A percentile compares a stretch with the other conserved stretches of the same genome.
phyloP scores from a whole-genome alignment of 2,329 filamentous ascomycete species.

The Trichophyton benhamiae region DNA sequence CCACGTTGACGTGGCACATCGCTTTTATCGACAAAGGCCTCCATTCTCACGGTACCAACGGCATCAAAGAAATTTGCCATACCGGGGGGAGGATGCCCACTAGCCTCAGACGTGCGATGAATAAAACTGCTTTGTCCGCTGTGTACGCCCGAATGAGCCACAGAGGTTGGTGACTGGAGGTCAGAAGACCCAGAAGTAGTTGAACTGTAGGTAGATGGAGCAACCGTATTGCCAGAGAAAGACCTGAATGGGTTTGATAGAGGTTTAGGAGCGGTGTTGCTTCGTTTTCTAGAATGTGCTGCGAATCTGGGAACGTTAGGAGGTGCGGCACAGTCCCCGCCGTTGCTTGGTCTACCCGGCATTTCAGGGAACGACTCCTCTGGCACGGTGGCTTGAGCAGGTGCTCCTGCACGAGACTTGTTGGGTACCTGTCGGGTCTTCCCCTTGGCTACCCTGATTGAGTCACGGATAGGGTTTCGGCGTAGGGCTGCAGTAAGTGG shows the following conservation, averaged over 20 bases:
- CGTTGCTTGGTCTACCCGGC: constrained; percentile 15
- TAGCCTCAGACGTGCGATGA: constrained; percentile 41
- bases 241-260: constrained; percentile 64
- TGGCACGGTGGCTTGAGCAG: constrained; percentile 23
- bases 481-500: constrained; percentile 40
- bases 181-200: constrained; percentile 51
- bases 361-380: constrained; percentile 19
- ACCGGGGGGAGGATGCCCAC: constrained; percentile 31
- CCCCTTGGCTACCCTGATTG: constrained; percentile 76
- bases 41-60: constrained; percentile 87
- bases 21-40: constrained; percentile 68
- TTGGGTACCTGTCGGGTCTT: constrained; percentile 38
- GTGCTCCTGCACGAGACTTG: constrained; percentile 29
- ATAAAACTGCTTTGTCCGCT: constrained; percentile 36
- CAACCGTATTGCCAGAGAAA: constrained; percentile 46
- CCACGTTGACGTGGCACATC: constrained; percentile 20
- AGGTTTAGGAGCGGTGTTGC: constrained; percentile 67
- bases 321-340: constrained; percentile 34
- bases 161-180: constrained; percentile 34
- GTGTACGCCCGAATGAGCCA: constrained; percentile 18
- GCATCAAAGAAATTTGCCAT: constrained; percentile 64
- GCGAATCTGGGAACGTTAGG: constrained; percentile 44
- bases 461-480: constrained; percentile 62
- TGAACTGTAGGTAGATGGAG: constrained; percentile 38
- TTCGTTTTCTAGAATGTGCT: constrained; percentile 69